These are phyloP conservation scores for Rhodotorula sp. DNA, from an alignment of 1,284 basidiomycete genomes.

Conservation along the genomic window DNA sequence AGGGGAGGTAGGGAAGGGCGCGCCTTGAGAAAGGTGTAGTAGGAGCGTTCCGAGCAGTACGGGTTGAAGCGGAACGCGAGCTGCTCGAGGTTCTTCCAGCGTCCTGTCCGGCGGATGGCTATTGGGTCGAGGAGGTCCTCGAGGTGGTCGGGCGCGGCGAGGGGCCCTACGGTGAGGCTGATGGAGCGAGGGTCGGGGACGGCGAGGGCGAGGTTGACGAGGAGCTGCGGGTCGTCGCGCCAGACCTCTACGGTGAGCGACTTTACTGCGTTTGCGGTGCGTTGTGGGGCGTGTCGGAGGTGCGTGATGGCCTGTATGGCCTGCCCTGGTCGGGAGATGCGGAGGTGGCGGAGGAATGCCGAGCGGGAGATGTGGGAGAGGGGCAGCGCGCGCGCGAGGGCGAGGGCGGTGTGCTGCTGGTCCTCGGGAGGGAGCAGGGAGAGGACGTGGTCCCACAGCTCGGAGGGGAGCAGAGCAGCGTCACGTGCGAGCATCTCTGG, in stretches of 20 bases:
- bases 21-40: constrained; percentile 46
- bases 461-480: constrained; percentile 33
- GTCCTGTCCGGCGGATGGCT: background rate
- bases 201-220: constrained; percentile 41
- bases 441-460: constrained; percentile 41
- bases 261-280: constrained; percentile 5
- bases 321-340: constrained; percentile 37
- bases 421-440: constrained; percentile 19
- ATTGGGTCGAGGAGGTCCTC: constrained; percentile 41
- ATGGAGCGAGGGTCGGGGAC: constrained; percentile 27
- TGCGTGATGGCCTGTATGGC: constrained; percentile 22
- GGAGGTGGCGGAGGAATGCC: constrained; percentile 32
- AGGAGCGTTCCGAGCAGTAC: constrained; percentile 40
- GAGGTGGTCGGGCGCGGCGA: constrained; percentile 42
- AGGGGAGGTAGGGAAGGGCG: background rate
- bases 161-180: constrained; percentile 39
- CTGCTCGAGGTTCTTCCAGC: constrained; percentile 25
- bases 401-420: constrained; percentile 38
- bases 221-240: constrained; percentile 43
- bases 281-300: constrained; percentile 15
- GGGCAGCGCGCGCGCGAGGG: constrained; percentile 35
- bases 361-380: constrained; percentile 14
- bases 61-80: constrained; percentile 46
- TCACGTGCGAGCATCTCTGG: background rate
- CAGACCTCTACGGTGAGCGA: constrained; percentile 30